Percentiles rank a stretch among this genome's conserved stretches.
These are phyloP conservation scores for Dipteronia dyeriana DNA, from an alignment of 345 rosid genomes.

Conservation along the genomic window DNA sequence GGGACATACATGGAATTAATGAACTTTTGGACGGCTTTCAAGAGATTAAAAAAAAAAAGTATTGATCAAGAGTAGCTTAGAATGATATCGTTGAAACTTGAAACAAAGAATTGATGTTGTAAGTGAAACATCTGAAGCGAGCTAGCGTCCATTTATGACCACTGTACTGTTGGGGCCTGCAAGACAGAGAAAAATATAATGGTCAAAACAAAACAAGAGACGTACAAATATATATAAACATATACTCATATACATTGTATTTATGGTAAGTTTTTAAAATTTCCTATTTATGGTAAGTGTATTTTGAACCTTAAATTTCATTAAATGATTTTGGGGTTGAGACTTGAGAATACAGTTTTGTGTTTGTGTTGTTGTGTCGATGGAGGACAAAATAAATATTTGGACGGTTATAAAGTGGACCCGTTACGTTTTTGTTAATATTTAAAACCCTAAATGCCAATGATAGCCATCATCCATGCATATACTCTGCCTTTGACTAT, in stretches of 20 bases:
- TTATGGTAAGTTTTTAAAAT: no score
- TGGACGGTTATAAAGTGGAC: conserved; percentile 23
- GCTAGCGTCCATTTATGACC: conserved; percentile 33
- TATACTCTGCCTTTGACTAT: background rate
- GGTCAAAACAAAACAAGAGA: no score
- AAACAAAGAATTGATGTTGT: no score
- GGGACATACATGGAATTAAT: background rate
- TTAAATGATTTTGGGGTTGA: no score
- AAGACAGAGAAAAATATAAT: no score
- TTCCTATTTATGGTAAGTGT: no score
- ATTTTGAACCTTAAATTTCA: no score
- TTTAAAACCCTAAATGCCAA: background rate
- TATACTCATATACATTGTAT: no score
- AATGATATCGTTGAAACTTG: background rate
- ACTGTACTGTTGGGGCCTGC: conserved; percentile 29
- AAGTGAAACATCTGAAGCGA: background rate
- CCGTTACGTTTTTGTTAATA: background rate
- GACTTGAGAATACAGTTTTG: background rate
- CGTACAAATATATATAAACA: no score
- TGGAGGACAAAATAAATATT: conserved; percentile 9
- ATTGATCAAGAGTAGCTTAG: no score
- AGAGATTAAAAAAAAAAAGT: background rate
- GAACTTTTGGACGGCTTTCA: conserved; percentile 7
- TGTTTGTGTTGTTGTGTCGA: background rate
- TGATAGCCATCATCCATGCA: background rate